These are phyloP conservation scores for Alternaria sp. DNA, from an alignment of 2,329 filamentous ascomycete genomes.

Conservation along the genomic window DNA sequence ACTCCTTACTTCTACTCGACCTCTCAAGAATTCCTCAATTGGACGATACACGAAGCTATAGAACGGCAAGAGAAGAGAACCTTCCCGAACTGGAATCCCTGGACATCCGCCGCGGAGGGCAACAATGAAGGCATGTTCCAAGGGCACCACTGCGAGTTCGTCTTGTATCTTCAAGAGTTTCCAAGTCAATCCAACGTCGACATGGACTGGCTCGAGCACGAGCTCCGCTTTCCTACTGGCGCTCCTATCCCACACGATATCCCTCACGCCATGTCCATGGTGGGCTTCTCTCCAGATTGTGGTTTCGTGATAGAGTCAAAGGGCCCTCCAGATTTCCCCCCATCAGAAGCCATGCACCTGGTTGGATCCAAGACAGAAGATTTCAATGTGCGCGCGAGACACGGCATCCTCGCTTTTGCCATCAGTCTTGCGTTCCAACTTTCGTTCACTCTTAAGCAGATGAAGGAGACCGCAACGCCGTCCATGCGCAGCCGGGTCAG, in stretches of 20 bases:
- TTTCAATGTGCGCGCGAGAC: slow-evolving; percentile 58
- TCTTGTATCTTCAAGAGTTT: slow-evolving; percentile 80
- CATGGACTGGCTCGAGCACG: slow-evolving; percentile 62
- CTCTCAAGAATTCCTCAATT: slow-evolving; percentile 67
- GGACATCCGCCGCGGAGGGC: slow-evolving; percentile 73
- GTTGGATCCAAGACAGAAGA: slow-evolving; percentile 64
- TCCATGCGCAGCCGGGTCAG: slow-evolving; percentile 69
- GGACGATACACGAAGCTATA: slow-evolving; percentile 72
- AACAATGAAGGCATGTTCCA: slow-evolving; percentile 61
- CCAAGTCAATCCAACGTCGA: slow-evolving; percentile 35
- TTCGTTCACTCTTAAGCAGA: slow-evolving; percentile 64
- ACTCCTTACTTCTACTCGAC: slow-evolving; percentile 58
- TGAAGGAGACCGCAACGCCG: slow-evolving; percentile 69
- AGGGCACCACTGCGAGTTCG: slow-evolving; percentile 86
- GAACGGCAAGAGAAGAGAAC: slow-evolving; percentile 68
- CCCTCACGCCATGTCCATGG: slow-evolving; percentile 63
- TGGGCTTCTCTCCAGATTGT: slow-evolving; percentile 70
- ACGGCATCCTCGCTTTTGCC: slow-evolving; percentile 61
- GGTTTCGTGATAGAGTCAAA: slow-evolving; percentile 69
- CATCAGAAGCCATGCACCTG: slow-evolving; percentile 60
- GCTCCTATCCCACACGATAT: slow-evolving; percentile 60
- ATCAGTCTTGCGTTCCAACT: slow-evolving; percentile 60
- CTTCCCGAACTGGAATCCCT: slow-evolving; percentile 66
- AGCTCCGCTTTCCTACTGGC: slow-evolving; percentile 65
- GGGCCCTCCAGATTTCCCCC: slow-evolving; percentile 61